Conservation (phyloP, 2,329 filamentous ascomycete genomes). For the Microsporum audouinii region DNA sequence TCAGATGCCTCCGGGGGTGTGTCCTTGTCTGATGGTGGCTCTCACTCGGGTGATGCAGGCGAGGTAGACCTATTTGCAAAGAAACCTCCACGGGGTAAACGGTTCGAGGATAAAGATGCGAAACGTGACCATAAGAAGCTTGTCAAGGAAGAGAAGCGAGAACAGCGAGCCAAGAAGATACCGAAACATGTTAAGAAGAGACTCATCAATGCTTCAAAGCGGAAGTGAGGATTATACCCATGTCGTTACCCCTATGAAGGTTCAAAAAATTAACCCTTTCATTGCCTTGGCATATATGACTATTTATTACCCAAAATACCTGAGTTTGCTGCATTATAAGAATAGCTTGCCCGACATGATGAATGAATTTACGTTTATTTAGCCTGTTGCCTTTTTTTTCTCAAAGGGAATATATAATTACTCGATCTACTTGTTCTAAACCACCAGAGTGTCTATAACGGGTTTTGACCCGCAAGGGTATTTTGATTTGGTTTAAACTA, state of each 20-base stretch:
- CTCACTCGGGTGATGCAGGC: conserved; percentile 23
- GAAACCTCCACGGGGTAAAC: conserved; percentile 62
- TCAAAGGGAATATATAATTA: neutral
- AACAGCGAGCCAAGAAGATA: conserved; percentile 89
- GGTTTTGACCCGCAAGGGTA: neutral
- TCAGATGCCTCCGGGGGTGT: conserved; percentile 29
- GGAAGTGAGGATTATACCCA: conserved; percentile 21
- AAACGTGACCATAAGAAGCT: conserved; percentile 82
- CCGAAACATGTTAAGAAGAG: conserved; percentile 94
- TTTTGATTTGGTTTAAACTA: neutral
- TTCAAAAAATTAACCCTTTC: too few species aligned
- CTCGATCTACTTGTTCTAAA: too few species aligned
- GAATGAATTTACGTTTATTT: neutral
- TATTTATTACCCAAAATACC: too few species aligned
- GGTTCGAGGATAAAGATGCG: conserved; percentile 80
- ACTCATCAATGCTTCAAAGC: conserved; percentile 46
- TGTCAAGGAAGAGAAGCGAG: conserved; percentile 89
- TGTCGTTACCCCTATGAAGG: neutral
- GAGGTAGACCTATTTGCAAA: conserved; percentile 49
- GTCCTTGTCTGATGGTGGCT: conserved; percentile 31
- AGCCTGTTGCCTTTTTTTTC: neutral
- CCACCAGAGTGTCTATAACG: neutral
- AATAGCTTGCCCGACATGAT: neutral
- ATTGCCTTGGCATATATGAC: too few species aligned
- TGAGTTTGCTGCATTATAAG: neutral